Evolutionary conservation across 2,329 filamentous ascomycete species (phyloP).

Genomic region (Gliomastix tumulicola): DNA sequence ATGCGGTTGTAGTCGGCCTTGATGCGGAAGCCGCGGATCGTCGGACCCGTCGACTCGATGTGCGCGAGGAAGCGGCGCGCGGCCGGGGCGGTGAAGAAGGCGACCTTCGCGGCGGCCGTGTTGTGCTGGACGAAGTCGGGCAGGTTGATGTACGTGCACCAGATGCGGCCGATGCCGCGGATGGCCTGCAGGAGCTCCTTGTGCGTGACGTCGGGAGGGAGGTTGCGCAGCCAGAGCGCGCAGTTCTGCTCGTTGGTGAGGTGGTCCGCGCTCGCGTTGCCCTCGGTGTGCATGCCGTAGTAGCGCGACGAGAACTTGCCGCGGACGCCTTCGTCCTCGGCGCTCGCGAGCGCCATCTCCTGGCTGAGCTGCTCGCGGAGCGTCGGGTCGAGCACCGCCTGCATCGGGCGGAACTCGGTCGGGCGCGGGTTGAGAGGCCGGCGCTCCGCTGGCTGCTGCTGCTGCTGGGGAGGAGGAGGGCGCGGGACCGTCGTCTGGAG

Average conservation of each 20-base stretch:
- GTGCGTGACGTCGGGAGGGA: conserved; percentile 34
- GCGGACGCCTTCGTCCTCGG: not conserved
- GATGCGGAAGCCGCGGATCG: conserved; percentile 25
- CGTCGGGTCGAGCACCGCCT: conserved; percentile 3
- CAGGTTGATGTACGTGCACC: conserved; percentile 42
- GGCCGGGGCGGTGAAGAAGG: conserved; percentile 35
- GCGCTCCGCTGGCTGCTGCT: no score
- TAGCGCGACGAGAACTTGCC: conserved; percentile 24
- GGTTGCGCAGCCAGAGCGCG: conserved; percentile 44
- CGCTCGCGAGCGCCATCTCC: not conserved
- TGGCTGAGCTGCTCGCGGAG: not conserved
- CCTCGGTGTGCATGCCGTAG: conserved; percentile 24
- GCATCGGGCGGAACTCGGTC: conserved; percentile 5
- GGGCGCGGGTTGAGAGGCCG: not conserved
- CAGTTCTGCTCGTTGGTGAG: conserved; percentile 33
- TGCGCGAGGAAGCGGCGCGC: conserved; percentile 23
- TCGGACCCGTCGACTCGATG: conserved; percentile 19
- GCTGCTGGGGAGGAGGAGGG: no score
- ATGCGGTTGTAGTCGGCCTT: conserved; percentile 41
- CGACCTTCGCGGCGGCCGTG: conserved; percentile 38
- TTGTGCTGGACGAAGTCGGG: conserved; percentile 28
- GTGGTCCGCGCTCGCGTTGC: conserved; percentile 24
- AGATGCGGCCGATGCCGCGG: conserved; percentile 40
- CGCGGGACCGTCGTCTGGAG: no score
- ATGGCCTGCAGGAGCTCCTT: conserved; percentile 36